A percentile compares a stretch with the other conserved stretches of the same genome.
Evolutionary conservation across 495 filamentous ascomycete species (phyloP).

Genomic region (Hypoxylon fuscum): DNA sequence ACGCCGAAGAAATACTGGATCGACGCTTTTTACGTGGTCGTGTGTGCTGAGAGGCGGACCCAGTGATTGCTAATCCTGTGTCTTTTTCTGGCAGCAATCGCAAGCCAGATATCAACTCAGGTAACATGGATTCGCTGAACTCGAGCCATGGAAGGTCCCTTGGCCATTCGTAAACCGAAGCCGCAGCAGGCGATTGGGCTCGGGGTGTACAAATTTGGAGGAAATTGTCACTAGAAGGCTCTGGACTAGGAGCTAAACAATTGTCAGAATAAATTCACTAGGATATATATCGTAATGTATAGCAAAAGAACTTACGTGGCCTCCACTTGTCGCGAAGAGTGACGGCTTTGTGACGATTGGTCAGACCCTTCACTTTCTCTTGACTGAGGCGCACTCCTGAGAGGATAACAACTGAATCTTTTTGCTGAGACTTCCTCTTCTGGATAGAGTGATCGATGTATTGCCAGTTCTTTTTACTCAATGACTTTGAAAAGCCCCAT

Average conservation of each 20-base stretch:
- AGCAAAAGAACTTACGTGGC: background rate
- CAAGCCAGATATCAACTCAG: constrained; percentile 6
- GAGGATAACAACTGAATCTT: constrained; percentile 1
- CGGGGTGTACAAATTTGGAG: constrained; percentile 16
- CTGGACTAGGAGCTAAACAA: constrained; percentile 1
- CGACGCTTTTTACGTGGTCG: background rate
- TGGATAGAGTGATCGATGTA: constrained; percentile 10
- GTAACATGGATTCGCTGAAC: constrained; percentile 7
- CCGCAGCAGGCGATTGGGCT: background rate
- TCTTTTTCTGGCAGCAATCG: constrained; percentile 2
- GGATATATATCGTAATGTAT: background rate
- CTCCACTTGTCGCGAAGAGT: too few species aligned
- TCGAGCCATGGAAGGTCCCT: constrained; percentile 16
- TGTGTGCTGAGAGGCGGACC: background rate
- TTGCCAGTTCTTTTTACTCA: constrained; percentile 8
- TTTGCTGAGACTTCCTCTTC: constrained; percentile 4
- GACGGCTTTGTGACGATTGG: constrained; percentile 4
- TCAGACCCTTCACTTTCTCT: constrained; percentile 4
- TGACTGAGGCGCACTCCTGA: background rate
- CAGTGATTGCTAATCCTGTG: background rate
- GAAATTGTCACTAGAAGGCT: background rate
- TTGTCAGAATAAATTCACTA: background rate
- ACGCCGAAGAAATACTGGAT: background rate
- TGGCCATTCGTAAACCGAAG: background rate
- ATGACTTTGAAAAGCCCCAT: constrained; percentile 13